Base-by-base conservation (phyloP, 2,329 filamentous ascomycete species). In the Hawksworthiomyces lignivorus region DNA sequence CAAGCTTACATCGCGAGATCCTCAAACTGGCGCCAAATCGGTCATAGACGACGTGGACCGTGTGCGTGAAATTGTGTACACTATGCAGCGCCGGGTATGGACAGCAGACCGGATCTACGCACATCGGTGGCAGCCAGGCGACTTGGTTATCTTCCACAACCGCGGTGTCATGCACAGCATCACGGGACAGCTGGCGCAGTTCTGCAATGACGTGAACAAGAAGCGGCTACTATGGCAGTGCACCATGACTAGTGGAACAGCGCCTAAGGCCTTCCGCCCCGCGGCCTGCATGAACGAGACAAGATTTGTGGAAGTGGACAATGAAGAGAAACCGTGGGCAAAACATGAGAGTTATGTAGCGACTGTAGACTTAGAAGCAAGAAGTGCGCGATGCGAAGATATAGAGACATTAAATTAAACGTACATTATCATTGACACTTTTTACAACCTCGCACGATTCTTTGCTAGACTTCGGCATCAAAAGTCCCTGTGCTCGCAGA, bases 71-170 rank as follows among this genome's bases (percentile, higher is more conserved):
- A 38, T 35, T 1, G 38, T 47, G 9, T 47, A 48, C 21, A 31
- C 12, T 4, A 32, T 49, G 45, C 45, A 47, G 42, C 35, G 35
- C n/a, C 39, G 24, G 15, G 26, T 46, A 17, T 44, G 43, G 42
- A 73, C 75, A 8, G 82, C 84, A 0, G 58, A 69, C 44, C 67
- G 70, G 48, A 82, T 89, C 9, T 87, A 87, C 56, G 67, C 82
- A 5, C 80, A 87, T 52, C 80, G 87, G 50, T 89, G 84, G 85
- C 67, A 82, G 50, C 77, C 84, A 55, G 84, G 84, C 4, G 84
- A 88, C 55, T 61, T 87, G 45, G 84, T 87, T 1, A 64, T 89
- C 26, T 89, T 89, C 61, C 81, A 89, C 59, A 89, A 89, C 56
- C 75, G 82, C 7, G 84, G 84, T 1, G 69, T 87, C 14, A 58